These are phyloP conservation scores for Lachnellula suecica DNA, from an alignment of 2,329 filamentous ascomycete genomes.

Conservation along the genomic window DNA sequence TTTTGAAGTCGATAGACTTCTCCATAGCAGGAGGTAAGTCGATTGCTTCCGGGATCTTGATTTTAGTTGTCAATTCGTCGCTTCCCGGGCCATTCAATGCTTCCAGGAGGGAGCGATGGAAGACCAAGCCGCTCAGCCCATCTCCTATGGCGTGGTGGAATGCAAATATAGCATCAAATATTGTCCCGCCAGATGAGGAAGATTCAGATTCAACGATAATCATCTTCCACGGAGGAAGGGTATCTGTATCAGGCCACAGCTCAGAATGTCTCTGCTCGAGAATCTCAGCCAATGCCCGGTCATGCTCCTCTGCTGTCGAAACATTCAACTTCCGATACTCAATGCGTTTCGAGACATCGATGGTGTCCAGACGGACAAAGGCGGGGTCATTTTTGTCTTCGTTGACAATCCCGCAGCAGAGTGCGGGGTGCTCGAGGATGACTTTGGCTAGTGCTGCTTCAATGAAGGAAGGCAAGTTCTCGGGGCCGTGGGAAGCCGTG, in stretches of 20 bases:
- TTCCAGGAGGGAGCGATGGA: slow-evolving; percentile 47
- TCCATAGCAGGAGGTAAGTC: slow-evolving; percentile 18
- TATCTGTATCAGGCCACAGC: slow-evolving; percentile 40
- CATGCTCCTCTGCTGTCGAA: slow-evolving; percentile 27
- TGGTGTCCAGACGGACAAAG: slow-evolving; percentile 42
- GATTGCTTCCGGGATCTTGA: slow-evolving; percentile 30
- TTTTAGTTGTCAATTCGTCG: slow-evolving; percentile 24
- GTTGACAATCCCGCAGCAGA: slow-evolving; percentile 48
- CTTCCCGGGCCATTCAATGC: slow-evolving; percentile 36
- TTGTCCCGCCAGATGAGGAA: background rate
- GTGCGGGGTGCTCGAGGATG: slow-evolving; percentile 43
- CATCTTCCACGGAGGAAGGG: slow-evolving; percentile 48
- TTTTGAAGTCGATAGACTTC: slow-evolving; percentile 27
- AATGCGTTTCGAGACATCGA: slow-evolving; percentile 46
- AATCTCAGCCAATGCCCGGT: slow-evolving; percentile 34
- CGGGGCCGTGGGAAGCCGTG: slow-evolving; percentile 33
- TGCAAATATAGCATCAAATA: slow-evolving; percentile 40
- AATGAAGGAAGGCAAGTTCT: slow-evolving; percentile 27
- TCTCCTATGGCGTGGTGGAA: slow-evolving; percentile 55
- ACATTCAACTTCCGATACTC: slow-evolving; percentile 32
- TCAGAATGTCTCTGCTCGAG: slow-evolving; percentile 40
- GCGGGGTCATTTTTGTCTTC: slow-evolving; percentile 43
- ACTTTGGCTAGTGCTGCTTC: slow-evolving; percentile 40
- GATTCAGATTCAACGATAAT: slow-evolving; percentile 35
- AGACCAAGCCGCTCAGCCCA: slow-evolving; percentile 46